phyloP scores from a whole-genome alignment of 2,329 filamentous ascomycete genomes.

The Apiospora phragmitis region DNA sequence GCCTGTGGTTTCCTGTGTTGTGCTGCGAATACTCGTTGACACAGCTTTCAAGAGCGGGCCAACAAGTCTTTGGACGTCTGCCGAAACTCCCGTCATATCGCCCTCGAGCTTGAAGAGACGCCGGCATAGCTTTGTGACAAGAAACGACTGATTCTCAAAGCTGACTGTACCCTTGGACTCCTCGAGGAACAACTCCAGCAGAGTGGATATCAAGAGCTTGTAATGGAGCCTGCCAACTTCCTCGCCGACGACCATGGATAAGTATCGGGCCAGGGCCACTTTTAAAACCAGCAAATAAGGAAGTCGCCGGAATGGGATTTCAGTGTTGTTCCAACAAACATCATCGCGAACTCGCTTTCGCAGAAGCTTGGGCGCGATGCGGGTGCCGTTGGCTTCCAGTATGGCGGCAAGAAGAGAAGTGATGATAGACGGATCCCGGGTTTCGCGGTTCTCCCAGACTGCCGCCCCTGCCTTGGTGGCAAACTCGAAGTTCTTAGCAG shows the following conservation, averaged over 20 bases:
- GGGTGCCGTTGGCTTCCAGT: conserved; percentile 52
- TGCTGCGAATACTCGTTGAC: conserved; percentile 25
- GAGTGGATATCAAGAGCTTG: conserved; percentile 54
- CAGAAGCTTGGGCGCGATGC: conserved; percentile 37
- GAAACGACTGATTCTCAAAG: conserved; percentile 37
- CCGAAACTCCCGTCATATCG: conserved; percentile 29
- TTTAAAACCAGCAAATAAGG: conserved; percentile 64
- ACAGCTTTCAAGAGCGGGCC: conserved; percentile 30
- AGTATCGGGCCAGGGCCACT: conserved; percentile 53
- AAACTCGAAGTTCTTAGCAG: conserved; percentile 48
- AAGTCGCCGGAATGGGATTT: conserved; percentile 61
- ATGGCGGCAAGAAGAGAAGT: conserved; percentile 61
- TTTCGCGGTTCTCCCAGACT: conserved; percentile 58
- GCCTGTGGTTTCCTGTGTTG: conserved; percentile 26
- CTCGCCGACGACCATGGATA: conserved; percentile 40
- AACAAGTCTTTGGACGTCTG: conserved; percentile 21
- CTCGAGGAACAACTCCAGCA: conserved; percentile 47
- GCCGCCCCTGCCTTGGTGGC: conserved; percentile 50
- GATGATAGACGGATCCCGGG: conserved; percentile 56
- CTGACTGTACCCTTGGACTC: conserved; percentile 33
- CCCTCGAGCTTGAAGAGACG: conserved; percentile 58
- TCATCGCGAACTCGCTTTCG: conserved; percentile 64
- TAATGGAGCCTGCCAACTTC: conserved; percentile 49
- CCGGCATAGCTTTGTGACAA: conserved; percentile 56
- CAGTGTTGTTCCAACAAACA: conserved; percentile 48